These are phyloP conservation scores for Penicillium ucsense DNA, from an alignment of 495 filamentous ascomycete genomes.

Conservation along the genomic window DNA sequence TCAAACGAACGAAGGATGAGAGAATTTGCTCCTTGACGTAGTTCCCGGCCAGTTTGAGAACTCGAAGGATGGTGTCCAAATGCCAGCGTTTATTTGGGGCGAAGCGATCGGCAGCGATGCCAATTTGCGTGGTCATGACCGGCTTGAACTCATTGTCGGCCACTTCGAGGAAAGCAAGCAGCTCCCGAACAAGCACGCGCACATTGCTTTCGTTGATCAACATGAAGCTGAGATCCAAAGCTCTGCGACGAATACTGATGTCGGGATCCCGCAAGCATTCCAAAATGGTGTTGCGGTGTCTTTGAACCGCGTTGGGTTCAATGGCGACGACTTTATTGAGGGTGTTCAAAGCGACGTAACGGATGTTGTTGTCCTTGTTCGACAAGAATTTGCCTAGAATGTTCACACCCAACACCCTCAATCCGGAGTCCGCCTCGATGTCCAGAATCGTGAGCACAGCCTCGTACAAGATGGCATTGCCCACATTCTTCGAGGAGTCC, in stretches of 20 bases:
- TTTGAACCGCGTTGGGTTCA: constrained; percentile 93
- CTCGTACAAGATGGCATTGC: constrained; percentile 96
- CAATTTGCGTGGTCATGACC: constrained; percentile 93
- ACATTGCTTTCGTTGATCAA: constrained; percentile 96
- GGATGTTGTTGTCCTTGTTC: constrained; percentile 98
- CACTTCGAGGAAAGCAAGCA: constrained; percentile 90
- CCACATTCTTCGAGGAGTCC: constrained; percentile 95
- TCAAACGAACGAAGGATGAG: constrained; percentile 90
- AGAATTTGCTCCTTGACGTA: constrained; percentile 97
- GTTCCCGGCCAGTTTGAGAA: constrained; percentile 86
- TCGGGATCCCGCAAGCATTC: constrained; percentile 97
- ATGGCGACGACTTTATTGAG: constrained; percentile 97
- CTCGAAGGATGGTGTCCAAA: constrained; percentile 92
- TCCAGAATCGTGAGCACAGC: constrained; percentile 95
- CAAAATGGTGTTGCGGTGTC: constrained; percentile 93
- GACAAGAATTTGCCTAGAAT: constrained; percentile 96
- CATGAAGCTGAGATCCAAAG: constrained; percentile 93
- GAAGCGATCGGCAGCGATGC: constrained; percentile 90
- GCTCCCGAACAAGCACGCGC: constrained; percentile 79
- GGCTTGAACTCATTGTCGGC: constrained; percentile 98
- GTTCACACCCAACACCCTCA: constrained; percentile 91
- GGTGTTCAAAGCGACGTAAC: constrained; percentile 95
- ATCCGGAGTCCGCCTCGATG: constrained; percentile 91
- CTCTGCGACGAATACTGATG: constrained; percentile 91
- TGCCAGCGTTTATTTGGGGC: constrained; percentile 98